A percentile compares a stretch with the other conserved stretches of the same genome.
phyloP scores from a whole-genome alignment of 1,139 yeast genomes.

The Sugiyamaella grinbergsii region DNA sequence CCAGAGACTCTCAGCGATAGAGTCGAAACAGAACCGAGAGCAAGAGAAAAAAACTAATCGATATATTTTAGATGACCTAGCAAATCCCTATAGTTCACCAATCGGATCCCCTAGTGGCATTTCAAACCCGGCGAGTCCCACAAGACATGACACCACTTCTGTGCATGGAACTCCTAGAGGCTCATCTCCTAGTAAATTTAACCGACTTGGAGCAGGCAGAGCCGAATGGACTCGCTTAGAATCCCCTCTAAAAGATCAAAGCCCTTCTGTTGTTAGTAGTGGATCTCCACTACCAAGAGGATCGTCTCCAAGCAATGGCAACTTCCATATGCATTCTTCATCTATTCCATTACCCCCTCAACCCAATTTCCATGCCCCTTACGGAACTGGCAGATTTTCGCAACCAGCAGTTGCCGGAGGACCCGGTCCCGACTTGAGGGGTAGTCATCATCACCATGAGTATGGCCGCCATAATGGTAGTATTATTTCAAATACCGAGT shows the following conservation, averaged over 20 bases:
- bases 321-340: slow-evolving; percentile 18
- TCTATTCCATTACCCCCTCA: slow-evolving; percentile 32
- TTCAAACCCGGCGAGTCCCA: slow-evolving; percentile 24
- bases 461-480: slow-evolving; percentile 19
- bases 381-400: slow-evolving; percentile 19
- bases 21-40: too few relatives aligned
- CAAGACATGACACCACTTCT: slow-evolving; percentile 22
- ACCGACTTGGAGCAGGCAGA: slow-evolving; percentile 27
- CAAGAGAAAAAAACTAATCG: not conserved
- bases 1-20: too few relatives aligned
- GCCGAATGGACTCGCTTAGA: slow-evolving; percentile 39
- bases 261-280: slow-evolving; percentile 31
- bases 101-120: slow-evolving; percentile 21
- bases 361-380: slow-evolving; percentile 30
- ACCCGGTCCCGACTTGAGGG: slow-evolving; percentile 3
- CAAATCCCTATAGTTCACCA: slow-evolving; percentile 28
- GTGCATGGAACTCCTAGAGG: slow-evolving; percentile 32
- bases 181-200: slow-evolving; percentile 33
- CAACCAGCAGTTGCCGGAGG: slow-evolving; percentile 7
- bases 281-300: slow-evolving; percentile 22
- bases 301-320: slow-evolving; percentile 12
- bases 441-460: slow-evolving; percentile 16
- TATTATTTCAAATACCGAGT: slow-evolving; percentile 14
- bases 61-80: slow-evolving; percentile 26
- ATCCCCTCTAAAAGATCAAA: slow-evolving; percentile 36